phyloP scores from a whole-genome alignment of 805 yeast genomes.

The Candida parachauliodes region DNA sequence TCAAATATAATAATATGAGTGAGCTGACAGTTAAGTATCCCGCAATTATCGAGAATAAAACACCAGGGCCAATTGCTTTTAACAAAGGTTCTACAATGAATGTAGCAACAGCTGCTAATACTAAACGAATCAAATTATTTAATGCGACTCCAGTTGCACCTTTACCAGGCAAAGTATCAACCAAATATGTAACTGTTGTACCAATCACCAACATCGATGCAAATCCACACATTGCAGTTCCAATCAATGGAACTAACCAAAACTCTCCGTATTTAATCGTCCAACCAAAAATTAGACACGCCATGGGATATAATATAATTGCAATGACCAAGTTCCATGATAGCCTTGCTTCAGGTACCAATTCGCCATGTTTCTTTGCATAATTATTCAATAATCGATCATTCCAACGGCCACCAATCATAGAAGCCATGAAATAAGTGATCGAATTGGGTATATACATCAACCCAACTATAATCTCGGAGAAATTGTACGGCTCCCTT shows the following conservation, averaged over 20 bases:
- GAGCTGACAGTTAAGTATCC: slow-evolving; percentile 50
- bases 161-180: slow-evolving; percentile 80
- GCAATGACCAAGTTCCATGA: slow-evolving; percentile 72
- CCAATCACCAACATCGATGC: slow-evolving; percentile 84
- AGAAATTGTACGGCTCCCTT: slow-evolving; percentile 65
- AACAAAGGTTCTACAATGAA: slow-evolving; percentile 72
- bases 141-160: slow-evolving; percentile 89
- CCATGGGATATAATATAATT: slow-evolving; percentile 55
- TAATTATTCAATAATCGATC: slow-evolving; percentile 54
- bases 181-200: slow-evolving; percentile 73
- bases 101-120: slow-evolving; percentile 71
- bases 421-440: slow-evolving; percentile 68
- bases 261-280: slow-evolving; percentile 58
- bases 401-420: slow-evolving; percentile 80
- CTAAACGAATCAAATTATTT: slow-evolving; percentile 70
- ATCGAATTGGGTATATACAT: slow-evolving; percentile 82
- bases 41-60: slow-evolving; percentile 62
- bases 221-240: slow-evolving; percentile 78
- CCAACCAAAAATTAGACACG: slow-evolving; percentile 81
- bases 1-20: slow-evolving; percentile 42
- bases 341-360: slow-evolving; percentile 74
- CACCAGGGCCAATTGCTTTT: slow-evolving; percentile 66
- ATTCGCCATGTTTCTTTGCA: slow-evolving; percentile 55
- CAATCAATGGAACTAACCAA: slow-evolving; percentile 80
- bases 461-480: slow-evolving; percentile 63